Percentiles rank a stretch among this genome's conserved stretches.
Conservation (phyloP, 352 stramenopile genomes). For the Globisporangium cylindrosporum region DNA sequence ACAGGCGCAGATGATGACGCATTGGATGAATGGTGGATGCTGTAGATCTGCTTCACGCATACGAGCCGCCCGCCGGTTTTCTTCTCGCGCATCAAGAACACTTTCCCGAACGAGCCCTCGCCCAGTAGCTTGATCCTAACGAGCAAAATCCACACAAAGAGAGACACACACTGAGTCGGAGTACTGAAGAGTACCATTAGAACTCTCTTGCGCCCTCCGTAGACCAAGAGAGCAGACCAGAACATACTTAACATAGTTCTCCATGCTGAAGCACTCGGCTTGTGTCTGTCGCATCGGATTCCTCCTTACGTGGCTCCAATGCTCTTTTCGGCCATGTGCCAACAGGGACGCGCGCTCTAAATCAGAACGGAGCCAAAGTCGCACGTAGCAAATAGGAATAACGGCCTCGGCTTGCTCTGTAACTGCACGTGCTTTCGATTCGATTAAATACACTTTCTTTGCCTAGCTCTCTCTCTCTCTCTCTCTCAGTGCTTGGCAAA, state of each 20-base stretch:
- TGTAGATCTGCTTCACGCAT: constrained; percentile 87
- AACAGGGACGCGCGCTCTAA: background rate
- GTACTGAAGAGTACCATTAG: background rate
- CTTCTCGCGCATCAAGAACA: constrained; percentile 89
- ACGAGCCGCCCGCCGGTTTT: constrained; percentile 50
- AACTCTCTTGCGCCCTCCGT: background rate
- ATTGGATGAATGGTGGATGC: constrained; percentile 26
- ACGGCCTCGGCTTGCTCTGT: background rate
- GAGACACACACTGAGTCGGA: background rate
- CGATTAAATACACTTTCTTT: constrained; percentile 10
- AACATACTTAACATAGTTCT: constrained; percentile 42
- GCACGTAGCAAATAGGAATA: background rate
- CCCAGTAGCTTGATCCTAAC: constrained; percentile 66
- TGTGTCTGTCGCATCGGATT: background rate
- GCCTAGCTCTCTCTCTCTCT: background rate
- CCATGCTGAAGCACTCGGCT: constrained; percentile 21
- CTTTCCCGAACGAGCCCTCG: constrained; percentile 88
- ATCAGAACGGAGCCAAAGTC: background rate
- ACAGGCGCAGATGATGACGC: background rate
- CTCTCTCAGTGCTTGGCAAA: background rate
- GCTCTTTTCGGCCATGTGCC: background rate
- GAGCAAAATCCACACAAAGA: background rate
- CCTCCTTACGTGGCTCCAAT: background rate
- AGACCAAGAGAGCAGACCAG: background rate
- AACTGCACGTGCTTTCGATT: background rate